Conservation (phyloP, 768 basidiomycete species). For the Gymnopilus junonius region DNA sequence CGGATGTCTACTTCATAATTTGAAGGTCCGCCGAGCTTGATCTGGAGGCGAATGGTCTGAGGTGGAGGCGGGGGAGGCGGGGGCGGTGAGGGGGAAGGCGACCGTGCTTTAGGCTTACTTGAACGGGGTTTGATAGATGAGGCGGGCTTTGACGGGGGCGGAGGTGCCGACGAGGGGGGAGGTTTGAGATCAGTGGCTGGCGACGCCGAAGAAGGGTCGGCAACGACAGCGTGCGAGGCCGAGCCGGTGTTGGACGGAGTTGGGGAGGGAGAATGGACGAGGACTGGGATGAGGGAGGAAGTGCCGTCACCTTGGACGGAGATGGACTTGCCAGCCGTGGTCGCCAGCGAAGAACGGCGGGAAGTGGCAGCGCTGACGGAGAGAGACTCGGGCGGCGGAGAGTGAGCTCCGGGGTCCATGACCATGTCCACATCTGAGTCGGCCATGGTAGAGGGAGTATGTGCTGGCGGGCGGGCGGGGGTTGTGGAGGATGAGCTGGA, state of each 20-base stretch:
- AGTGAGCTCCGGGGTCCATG: conserved; percentile 6
- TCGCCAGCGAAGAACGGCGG: conserved; percentile 22
- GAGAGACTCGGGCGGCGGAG: conserved; percentile 12
- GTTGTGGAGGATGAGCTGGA: conserved; percentile 10
- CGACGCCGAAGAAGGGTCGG: not conserved
- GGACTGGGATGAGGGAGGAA: conserved; percentile 32
- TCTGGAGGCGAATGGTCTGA: conserved; percentile 70
- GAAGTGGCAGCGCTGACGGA: conserved; percentile 19
- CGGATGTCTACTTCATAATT: conserved; percentile 78
- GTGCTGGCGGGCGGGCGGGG: not conserved
- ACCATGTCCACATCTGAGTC: conserved; percentile 33
- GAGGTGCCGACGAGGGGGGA: conserved; percentile 20
- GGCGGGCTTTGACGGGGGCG: conserved; percentile 24
- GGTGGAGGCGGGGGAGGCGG: conserved; percentile 57
- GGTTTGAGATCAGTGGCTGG: conserved; percentile 15
- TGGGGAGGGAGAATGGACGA: conserved; percentile 34
- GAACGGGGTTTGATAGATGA: conserved; percentile 33
- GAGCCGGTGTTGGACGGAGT: conserved; percentile 19
- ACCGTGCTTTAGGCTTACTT: conserved; percentile 35
- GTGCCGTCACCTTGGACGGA: conserved; percentile 12
- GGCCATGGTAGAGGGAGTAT: conserved; percentile 22
- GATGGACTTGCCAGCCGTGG: conserved; percentile 18
- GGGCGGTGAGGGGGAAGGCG: conserved; percentile 59
- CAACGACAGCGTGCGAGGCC: not conserved
- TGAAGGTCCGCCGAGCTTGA: conserved; percentile 70